A percentile compares a stretch with the other conserved stretches of the same genome.
Conservation (phyloP, 23 red algal species). For the Gracilaria vermiculophylla region DNA sequence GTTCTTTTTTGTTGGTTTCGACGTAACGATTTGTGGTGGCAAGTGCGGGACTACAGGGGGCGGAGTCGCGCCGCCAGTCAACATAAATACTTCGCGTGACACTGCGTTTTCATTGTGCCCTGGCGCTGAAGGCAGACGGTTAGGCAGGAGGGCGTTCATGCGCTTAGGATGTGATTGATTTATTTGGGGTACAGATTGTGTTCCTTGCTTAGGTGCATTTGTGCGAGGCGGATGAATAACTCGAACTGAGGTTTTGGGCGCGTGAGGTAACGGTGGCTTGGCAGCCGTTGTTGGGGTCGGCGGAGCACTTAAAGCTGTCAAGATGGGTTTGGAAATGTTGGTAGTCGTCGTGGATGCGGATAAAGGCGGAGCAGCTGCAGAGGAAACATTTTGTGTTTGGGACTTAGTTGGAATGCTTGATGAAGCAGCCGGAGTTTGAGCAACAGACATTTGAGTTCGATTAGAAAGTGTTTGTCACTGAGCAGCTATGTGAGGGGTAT, state of each 20-base stretch:
- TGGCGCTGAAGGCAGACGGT: neutral
- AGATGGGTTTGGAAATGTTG: neutral
- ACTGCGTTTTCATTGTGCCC: constrained; percentile 23
- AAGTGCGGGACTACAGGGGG: constrained; percentile 49
- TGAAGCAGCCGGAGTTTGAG: neutral
- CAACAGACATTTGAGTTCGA: neutral
- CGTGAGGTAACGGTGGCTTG: constrained; percentile 7
- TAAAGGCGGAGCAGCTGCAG: neutral
- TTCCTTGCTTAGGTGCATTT: neutral
- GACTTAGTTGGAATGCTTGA: neutral
- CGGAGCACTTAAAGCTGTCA: neutral
- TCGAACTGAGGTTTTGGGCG: neutral
- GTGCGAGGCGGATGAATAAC: neutral
- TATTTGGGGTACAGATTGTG: neutral
- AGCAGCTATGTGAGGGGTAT: too few species aligned
- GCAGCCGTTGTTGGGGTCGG: neutral
- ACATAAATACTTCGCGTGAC: constrained; percentile 52
- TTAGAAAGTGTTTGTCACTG: too few species aligned
- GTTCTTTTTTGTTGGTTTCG: constrained; percentile 3
- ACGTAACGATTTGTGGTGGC: constrained; percentile 14
- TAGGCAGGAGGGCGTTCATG: neutral
- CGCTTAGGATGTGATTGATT: neutral
- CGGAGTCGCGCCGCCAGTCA: constrained; percentile 61
- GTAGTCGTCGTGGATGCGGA: neutral
- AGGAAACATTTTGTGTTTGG: neutral